These are phyloP conservation scores for Leishmania braziliensis DNA, from an alignment of 208 protist species.

Conservation along the genomic window DNA sequence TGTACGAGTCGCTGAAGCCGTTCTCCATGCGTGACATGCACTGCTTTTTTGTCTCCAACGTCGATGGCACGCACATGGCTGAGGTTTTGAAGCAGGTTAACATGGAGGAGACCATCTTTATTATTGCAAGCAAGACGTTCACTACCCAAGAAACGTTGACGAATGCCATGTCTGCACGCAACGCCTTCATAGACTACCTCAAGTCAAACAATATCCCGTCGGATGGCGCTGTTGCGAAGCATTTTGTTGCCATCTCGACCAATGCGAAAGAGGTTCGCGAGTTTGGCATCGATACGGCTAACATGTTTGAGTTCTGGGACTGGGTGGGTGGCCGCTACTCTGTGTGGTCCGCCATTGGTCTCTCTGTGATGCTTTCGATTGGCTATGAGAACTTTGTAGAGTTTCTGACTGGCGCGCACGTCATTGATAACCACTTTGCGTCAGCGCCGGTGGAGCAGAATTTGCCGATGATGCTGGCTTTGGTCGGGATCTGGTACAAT, in stretches of 20 bases:
- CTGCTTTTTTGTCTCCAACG: conserved; percentile 97
- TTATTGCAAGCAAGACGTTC: conserved; percentile 98
- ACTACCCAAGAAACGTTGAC: conserved; percentile 97
- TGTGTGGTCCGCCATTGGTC: conserved; percentile 97
- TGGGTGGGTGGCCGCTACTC: conserved; percentile 98
- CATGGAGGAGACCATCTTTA: conserved; percentile 95
- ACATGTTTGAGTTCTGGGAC: conserved; percentile 99
- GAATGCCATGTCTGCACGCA: conserved; percentile 92
- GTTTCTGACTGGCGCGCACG: conserved; percentile 90
- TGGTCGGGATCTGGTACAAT: conserved; percentile 97
- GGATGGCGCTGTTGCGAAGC: conserved; percentile 89
- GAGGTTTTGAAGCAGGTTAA: conserved; percentile 87
- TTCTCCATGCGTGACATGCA: conserved; percentile 68
- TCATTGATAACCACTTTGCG: conserved; percentile 84
- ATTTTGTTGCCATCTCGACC: conserved; percentile 98
- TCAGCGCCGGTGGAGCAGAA: conserved; percentile 78
- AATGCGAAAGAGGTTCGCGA: conserved; percentile 90
- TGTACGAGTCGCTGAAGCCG: conserved; percentile 94
- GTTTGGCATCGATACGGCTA: conserved; percentile 96
- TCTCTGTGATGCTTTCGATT: conserved; percentile 95
- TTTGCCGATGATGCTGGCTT: conserved; percentile 93
- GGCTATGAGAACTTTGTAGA: conserved; percentile 96
- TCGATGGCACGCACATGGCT: conserved; percentile 96
- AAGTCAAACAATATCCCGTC: conserved; percentile 44
- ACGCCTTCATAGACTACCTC: conserved; percentile 83